phyloP scores from a whole-genome alignment of 129 eudicot species.

The Calendula officinalis region DNA sequence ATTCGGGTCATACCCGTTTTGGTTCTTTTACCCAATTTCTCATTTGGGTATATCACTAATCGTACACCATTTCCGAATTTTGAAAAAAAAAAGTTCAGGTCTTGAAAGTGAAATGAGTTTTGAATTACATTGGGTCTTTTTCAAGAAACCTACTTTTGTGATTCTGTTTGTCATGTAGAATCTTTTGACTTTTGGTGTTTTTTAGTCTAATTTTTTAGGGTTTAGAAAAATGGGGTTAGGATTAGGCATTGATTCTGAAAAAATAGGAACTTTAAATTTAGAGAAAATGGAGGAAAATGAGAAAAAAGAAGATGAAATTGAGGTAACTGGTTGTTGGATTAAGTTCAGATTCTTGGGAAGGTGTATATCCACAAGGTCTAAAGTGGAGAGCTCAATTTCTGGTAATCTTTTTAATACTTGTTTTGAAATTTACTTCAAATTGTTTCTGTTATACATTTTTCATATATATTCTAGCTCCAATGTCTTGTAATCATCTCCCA shows the following conservation, averaged over 20 bases:
- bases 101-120: slow-evolving; percentile 20
- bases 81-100: neutral
- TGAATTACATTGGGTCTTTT: slow-evolving; percentile 11
- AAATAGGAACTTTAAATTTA: slow-evolving; percentile 27
- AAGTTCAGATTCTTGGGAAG: slow-evolving; percentile 61
- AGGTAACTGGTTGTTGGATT: slow-evolving; percentile 54
- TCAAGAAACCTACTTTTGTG: slow-evolving; percentile 20
- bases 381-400: slow-evolving; percentile 59
- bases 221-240: slow-evolving; percentile 44
- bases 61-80: slow-evolving; percentile 10
- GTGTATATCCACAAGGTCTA: slow-evolving; percentile 59
- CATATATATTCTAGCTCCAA: neutral
- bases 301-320: slow-evolving; percentile 45
- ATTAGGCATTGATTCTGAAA: slow-evolving; percentile 41
- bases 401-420: slow-evolving; percentile 23
- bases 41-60: slow-evolving; percentile 17
- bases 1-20: neutral
- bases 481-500: slow-evolving; percentile 22
- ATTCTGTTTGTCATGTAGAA: slow-evolving; percentile 18
- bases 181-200: slow-evolving; percentile 13
- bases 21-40: slow-evolving; percentile 18
- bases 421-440: neutral
- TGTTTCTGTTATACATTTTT: neutral
- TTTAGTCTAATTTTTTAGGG: slow-evolving; percentile 20
- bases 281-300: slow-evolving; percentile 30